Base-by-base conservation (phyloP, 768 basidiomycete genomes). In the Phlegmacium glaucopus region DNA sequence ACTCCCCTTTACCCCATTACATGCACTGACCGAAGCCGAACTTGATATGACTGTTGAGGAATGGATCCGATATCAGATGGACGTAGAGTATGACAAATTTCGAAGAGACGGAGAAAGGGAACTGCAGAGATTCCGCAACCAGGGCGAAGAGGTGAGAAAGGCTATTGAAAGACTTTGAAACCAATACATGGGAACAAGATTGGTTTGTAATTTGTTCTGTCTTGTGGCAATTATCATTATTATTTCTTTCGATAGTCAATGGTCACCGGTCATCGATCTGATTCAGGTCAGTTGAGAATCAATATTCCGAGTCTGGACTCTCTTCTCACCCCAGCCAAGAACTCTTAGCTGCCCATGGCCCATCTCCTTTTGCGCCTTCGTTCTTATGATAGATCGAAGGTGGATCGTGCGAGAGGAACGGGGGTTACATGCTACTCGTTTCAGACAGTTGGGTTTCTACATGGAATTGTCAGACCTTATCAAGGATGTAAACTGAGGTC, bases 21-120 rank as follows among this genome's bases (percentile, higher is more conserved):
- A 66, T 16, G 61, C 61, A 17, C 68, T 89, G 34, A 80, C 74
- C 6, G 85, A 85, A 38, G 79, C 78, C 15, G 87, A 93, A 61
- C 71, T 83, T 49, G 67, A 73, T 15, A 85, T 93, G 87, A 87
- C 89, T 0, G 75, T 94, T 40, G 90, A 93, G 58, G 80, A 93
- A 58, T 88, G 88, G 80, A 82, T 92, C 48, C 74, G 84, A 45
- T 78, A 80, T 54, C 89, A 92, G 66, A 86, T 90, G 62, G 75
- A 74, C 52, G 64, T 79, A 39, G 77, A 90, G 64, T 82, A 79
- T 54, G 80, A 84, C 53, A 78, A 74, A 48, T 71, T 75, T 45
- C 65, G 65, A 41, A 57, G 74, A 44, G 74, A 75, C 47, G 72
- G 74, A n/a, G 71, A 74, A 53, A 57, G 72, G 45, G 72, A 74